Evolutionary conservation across 2,329 filamentous ascomycete species (phyloP).

Genomic region (Raffaelea arxii): DNA sequence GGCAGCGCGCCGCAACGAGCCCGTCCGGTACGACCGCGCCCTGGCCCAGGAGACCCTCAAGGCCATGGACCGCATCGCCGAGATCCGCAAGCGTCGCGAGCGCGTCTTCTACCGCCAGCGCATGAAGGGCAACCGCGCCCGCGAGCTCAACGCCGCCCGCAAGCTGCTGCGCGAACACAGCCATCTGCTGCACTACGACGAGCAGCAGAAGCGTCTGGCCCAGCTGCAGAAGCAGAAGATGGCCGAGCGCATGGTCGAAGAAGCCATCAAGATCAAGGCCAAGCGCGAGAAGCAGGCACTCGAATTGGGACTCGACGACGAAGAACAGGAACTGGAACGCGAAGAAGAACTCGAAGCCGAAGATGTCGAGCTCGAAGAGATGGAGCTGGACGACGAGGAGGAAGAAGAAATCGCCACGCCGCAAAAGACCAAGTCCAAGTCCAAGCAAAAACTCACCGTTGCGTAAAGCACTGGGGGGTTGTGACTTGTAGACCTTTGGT

Average conservation of each 20-base stretch:
- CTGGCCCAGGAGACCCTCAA: slow-evolving; percentile 78
- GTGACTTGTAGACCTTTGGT: no score
- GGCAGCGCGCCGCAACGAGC: slow-evolving; percentile 84
- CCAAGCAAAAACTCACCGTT: no score
- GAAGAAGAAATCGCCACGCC: slow-evolving; percentile 2
- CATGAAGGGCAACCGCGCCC: slow-evolving; percentile 82
- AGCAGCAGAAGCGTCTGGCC: no score
- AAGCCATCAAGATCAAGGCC: slow-evolving; percentile 25
- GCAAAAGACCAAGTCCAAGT: not conserved
- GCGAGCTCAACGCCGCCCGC: slow-evolving; percentile 67
- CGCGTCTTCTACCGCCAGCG: slow-evolving; percentile 88
- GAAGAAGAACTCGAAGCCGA: not conserved
- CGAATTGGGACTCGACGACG: slow-evolving; percentile 26
- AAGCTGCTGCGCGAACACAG: slow-evolving; percentile 87
- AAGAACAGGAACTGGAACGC: not conserved
- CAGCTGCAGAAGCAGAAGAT: slow-evolving; percentile 12
- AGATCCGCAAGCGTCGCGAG: slow-evolving; percentile 77
- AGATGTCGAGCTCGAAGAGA: not conserved
- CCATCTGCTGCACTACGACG: slow-evolving; percentile 79
- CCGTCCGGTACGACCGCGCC: slow-evolving; percentile 91
- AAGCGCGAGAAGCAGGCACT: slow-evolving; percentile 18
- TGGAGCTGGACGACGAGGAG: slow-evolving; percentile 6
- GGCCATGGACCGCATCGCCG: slow-evolving; percentile 82
- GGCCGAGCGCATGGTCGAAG: slow-evolving; percentile 44
- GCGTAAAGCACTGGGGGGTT: no score